These are phyloP conservation scores for Ascochyta fabae DNA, from an alignment of 2,329 filamentous ascomycete species.

Conservation along the genomic window DNA sequence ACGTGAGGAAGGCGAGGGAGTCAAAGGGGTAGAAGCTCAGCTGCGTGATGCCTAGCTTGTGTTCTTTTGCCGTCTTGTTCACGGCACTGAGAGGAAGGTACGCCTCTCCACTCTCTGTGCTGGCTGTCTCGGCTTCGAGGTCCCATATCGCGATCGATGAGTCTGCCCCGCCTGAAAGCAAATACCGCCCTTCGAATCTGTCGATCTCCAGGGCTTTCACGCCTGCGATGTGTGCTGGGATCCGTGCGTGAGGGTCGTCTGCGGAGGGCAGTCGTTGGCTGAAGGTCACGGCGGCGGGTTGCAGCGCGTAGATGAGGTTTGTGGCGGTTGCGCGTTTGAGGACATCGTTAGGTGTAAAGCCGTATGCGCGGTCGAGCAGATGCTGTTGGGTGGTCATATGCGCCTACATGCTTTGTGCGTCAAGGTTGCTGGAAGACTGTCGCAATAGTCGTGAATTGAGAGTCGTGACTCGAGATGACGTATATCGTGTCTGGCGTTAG, in stretches of 20 bases:
- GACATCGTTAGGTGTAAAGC: slow-evolving; percentile 64
- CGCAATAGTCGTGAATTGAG: not conserved
- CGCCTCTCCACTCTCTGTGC: slow-evolving; percentile 24
- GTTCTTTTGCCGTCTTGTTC: slow-evolving; percentile 48
- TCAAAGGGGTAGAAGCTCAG: slow-evolving; percentile 82
- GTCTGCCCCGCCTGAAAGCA: slow-evolving; percentile 86
- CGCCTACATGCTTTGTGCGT: slow-evolving; percentile 44
- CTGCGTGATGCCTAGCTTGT: slow-evolving; percentile 77
- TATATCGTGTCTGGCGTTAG: slow-evolving; percentile 9
- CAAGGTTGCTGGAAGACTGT: slow-evolving; percentile 5
- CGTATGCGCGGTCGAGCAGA: slow-evolving; percentile 77
- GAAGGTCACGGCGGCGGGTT: slow-evolving; percentile 72
- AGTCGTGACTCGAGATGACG: slow-evolving; percentile 23
- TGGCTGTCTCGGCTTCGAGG: slow-evolving; percentile 61
- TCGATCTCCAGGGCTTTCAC: slow-evolving; percentile 83
- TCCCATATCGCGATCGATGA: slow-evolving; percentile 88
- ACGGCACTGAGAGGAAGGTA: slow-evolving; percentile 37
- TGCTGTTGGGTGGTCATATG: slow-evolving; percentile 56
- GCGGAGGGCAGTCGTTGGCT: slow-evolving; percentile 62
- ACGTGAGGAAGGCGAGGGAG: slow-evolving; percentile 74
- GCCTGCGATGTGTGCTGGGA: slow-evolving; percentile 75
- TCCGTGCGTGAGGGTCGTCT: slow-evolving; percentile 44
- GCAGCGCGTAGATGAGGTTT: slow-evolving; percentile 72
- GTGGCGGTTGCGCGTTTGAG: slow-evolving; percentile 71
- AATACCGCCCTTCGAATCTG: slow-evolving; percentile 77